These are phyloP conservation scores for Tylopilus orsonianus DNA, from an alignment of 1,284 basidiomycete species.

Conservation along the genomic window DNA sequence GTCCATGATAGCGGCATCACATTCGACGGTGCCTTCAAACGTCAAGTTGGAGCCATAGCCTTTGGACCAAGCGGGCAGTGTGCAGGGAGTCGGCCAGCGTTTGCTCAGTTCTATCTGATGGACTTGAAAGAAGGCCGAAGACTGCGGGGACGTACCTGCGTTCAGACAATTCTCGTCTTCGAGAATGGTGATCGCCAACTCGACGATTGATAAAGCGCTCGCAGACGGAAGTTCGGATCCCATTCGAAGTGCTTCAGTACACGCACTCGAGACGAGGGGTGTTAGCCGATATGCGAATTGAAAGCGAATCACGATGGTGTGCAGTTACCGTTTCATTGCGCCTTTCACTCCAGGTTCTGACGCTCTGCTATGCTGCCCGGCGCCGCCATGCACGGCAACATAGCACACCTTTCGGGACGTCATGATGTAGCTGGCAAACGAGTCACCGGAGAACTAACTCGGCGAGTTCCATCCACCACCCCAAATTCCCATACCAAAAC, in stretches of 20 bases:
- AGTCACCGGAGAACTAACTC: neutral
- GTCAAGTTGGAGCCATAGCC: constrained; percentile 78
- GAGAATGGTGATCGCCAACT: constrained; percentile 51
- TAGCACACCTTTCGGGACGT: constrained; percentile 17
- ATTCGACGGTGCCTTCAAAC: constrained; percentile 65
- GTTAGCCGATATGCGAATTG: constrained; percentile 7
- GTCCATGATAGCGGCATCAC: constrained; percentile 75
- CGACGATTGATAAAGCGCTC: constrained; percentile 45
- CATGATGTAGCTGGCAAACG: constrained; percentile 8
- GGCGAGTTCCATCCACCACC: too few relatives aligned
- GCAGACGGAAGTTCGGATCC: constrained; percentile 13
- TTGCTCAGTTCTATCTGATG: neutral
- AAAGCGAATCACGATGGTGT: neutral
- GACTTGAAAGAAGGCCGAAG: neutral
- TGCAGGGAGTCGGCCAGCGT: too few relatives aligned
- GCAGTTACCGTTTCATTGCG: constrained; percentile 48
- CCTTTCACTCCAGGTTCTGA: constrained; percentile 51
- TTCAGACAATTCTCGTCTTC: constrained; percentile 66
- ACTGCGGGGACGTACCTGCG: constrained; percentile 48
- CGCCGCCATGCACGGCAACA: constrained; percentile 68
- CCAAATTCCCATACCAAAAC: too few relatives aligned
- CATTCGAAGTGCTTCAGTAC: constrained; percentile 36
- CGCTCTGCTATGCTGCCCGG: constrained; percentile 51
- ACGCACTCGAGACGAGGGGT: constrained; percentile 41
- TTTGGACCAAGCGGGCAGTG: constrained; percentile 23